A percentile compares a stretch with the other conserved stretches of the same genome.
Evolutionary conservation across 805 yeast species (phyloP).

Genomic region (Metschnikowia reukaufii): DNA sequence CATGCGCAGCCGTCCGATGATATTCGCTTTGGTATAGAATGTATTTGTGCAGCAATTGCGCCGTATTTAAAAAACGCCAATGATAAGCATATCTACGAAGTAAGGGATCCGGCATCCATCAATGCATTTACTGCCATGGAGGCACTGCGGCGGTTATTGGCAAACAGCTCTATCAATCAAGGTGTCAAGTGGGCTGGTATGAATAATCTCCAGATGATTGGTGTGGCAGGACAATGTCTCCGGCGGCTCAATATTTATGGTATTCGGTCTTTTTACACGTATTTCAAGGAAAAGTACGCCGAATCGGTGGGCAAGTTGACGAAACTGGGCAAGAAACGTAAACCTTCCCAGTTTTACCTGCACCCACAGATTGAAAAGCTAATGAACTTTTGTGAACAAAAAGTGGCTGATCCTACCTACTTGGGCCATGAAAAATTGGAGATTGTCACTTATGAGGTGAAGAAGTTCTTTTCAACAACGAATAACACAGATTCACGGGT

Average conservation of each 20-base stretch:
- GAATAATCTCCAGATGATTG: conserved; percentile 60
- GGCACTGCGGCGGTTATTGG: conserved; percentile 56
- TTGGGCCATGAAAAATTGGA: conserved; percentile 75
- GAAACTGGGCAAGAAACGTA: conserved; percentile 53
- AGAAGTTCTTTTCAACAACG: conserved; percentile 48
- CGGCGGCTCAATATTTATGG: conserved; percentile 80
- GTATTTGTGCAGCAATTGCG: conserved; percentile 60
- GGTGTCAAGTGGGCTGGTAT: conserved; percentile 74
- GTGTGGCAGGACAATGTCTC: conserved; percentile 70
- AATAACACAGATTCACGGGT: conserved; percentile 60
- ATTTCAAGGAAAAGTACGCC: conserved; percentile 56
- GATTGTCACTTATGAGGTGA: conserved; percentile 55
- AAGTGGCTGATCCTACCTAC: conserved; percentile 37
- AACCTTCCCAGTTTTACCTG: conserved; percentile 61
- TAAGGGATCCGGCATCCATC: conserved; percentile 63
- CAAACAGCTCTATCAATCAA: conserved; percentile 57
- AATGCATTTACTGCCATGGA: conserved; percentile 73
- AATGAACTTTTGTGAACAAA: conserved; percentile 44
- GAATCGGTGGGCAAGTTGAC: conserved; percentile 60
- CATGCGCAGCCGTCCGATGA: conserved; percentile 55
- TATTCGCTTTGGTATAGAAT: conserved; percentile 54
- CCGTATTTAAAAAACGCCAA: conserved; percentile 68
- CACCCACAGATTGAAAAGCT: conserved; percentile 48
- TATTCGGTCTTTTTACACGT: conserved; percentile 67
- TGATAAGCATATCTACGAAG: conserved; percentile 59